Base-by-base conservation (phyloP, 2,329 filamentous ascomycete species). In the Rutstroemia sp. region DNA sequence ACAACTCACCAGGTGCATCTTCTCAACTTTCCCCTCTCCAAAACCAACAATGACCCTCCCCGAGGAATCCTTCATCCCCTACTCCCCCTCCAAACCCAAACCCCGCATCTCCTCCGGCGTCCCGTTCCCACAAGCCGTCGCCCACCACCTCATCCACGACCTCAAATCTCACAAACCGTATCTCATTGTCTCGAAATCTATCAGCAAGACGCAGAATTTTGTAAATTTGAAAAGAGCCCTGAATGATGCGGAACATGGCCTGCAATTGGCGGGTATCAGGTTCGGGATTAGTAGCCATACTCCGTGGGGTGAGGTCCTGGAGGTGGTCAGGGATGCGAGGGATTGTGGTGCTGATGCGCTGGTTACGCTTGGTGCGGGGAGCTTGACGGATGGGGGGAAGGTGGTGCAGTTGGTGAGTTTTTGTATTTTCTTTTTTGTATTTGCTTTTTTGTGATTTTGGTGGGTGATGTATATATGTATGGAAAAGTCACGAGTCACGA, bases 31-130 rank as follows among this genome's bases (percentile, higher is more conserved):
- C 7, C 25, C 25, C 30, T 23, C 9, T 14, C 30, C 9, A 34
- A 34, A 34, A 10, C 5, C 3, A 42, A 42, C 39, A 42, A 42
- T 42, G 39, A 6, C 16, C 17, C 16, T 19, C 17, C 9, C 39
- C 16, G 2, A 42, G 8, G 39, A 42, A 42, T n/a, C 39, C 3
- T 42, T n/a, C 17, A 8, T 17, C 39, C 39, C 39, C 39, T 16
- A 14, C 14, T 14, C 14, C 34, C 34, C 21, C 48, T 30, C 17
- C 48, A 50, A 25, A 58, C 54, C 27, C 71, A 89, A 88, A 79
- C 58, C 56, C 23, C 25, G 50, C 42, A 54, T 60, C 30, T 60
- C 58, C 4, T 51, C 57, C 19, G 56, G 57, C 25, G 46, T 58
- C 21, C 50, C 58, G 8, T 56, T 60, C 30, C 46, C 56, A 61